phyloP scores from a whole-genome alignment of 148 eudicot genomes.

The Salicornia ramosissima region DNA sequence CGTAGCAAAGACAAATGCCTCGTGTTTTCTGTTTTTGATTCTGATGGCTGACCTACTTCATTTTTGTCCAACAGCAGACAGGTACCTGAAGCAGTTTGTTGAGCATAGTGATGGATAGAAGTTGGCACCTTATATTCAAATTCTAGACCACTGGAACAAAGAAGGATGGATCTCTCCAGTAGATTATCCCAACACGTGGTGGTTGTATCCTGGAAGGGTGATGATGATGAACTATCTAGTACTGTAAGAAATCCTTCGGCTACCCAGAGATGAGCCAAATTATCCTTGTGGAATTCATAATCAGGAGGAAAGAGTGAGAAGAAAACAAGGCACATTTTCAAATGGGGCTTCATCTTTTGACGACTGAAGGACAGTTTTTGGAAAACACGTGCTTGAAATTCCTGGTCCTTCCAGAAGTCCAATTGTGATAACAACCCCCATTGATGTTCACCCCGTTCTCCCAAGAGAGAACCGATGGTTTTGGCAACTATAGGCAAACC shows the following conservation, averaged over 20 bases:
- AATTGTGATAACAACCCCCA: neutral
- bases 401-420: neutral
- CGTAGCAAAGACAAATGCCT: conserved; percentile 22
- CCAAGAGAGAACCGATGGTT: neutral
- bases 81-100: conserved; percentile 4
- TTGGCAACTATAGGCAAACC: conserved; percentile 21
- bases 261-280: conserved; percentile 2
- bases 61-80: neutral
- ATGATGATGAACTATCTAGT: neutral
- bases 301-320: conserved; percentile 15
- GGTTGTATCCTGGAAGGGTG: no score
- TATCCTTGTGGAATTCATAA: neutral
- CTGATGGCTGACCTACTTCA: no score
- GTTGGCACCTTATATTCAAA: conserved; percentile 5
- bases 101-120: neutral
- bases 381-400: neutral
- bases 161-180: neutral
- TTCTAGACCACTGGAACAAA: neutral
- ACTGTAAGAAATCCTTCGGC: conserved; percentile 13
- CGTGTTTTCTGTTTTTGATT: neutral
- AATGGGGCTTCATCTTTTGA: neutral
- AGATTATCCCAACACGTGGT: neutral
- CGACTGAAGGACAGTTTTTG: neutral
- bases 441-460: neutral
- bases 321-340: conserved; percentile 1